Conservation (phyloP, 2,329 filamentous ascomycete species). For the Aspergillus niger region DNA sequence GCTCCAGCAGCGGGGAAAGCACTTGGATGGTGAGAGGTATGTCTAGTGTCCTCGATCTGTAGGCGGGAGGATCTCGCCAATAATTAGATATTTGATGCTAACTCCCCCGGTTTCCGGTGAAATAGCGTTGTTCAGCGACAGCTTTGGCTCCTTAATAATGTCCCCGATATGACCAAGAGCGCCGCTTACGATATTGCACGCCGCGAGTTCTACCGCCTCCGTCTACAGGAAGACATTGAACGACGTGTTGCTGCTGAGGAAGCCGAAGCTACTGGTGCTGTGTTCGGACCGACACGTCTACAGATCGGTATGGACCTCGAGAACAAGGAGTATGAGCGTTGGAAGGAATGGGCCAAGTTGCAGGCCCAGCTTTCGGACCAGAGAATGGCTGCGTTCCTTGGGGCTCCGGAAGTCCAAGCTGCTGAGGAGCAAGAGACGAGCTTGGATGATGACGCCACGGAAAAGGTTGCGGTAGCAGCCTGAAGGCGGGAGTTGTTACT, state of each 20-base stretch:
- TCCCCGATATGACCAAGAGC: conserved; percentile 59
- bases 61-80: not conserved
- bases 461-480: not conserved
- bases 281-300: conserved; percentile 76
- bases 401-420: conserved; percentile 42
- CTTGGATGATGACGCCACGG: conserved; percentile 7
- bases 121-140: conserved; percentile 88
- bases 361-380: conserved; percentile 54
- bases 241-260: conserved; percentile 83
- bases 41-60: conserved; percentile 20
- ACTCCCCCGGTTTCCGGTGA: conserved; percentile 8
- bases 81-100: conserved; percentile 9
- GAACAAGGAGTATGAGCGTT: conserved; percentile 74
- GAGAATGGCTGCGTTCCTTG: conserved; percentile 47
- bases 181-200: conserved; percentile 84
- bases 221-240: conserved; percentile 80
- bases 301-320: conserved; percentile 83
- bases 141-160: conserved; percentile 74
- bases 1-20: conserved; percentile 72
- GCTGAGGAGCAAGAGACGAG: conserved; percentile 35
- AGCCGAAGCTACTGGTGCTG: conserved; percentile 79
- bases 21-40: conserved; percentile 82
- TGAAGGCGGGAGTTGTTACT: not conserved
- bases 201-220: conserved; percentile 84
- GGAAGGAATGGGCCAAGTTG: conserved; percentile 75